Evolutionary conservation across 2,329 filamentous ascomycete genomes (phyloP).

Genomic region (Lachnellula willkommii): DNA sequence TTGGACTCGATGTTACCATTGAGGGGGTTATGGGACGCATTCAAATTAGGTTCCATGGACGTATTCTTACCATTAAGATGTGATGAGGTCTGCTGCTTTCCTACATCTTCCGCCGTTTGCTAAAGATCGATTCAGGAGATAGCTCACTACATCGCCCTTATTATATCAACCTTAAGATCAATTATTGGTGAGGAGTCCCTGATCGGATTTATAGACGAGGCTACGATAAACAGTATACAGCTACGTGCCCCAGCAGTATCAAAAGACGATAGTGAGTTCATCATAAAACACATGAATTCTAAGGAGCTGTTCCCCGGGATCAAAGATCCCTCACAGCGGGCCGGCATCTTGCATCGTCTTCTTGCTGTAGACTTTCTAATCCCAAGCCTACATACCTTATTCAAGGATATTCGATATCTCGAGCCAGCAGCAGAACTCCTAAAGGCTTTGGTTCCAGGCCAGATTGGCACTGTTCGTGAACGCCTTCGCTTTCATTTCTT

Average conservation of each 20-base stretch:
- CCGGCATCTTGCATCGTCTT: neutral
- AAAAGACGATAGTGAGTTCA: constrained; percentile 8
- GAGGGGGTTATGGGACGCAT: constrained; percentile 1
- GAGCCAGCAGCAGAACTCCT: constrained; percentile 33
- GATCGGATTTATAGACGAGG: constrained; percentile 1
- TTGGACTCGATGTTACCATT: constrained; percentile 7
- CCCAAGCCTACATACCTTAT: constrained; percentile 10
- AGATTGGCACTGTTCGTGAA: neutral
- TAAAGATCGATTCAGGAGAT: constrained; percentile 8
- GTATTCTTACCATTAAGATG: constrained; percentile 2
- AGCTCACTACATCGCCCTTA: constrained; percentile 5
- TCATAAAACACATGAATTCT: constrained; percentile 1
- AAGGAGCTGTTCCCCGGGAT: constrained; percentile 7
- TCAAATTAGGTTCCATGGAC: constrained; percentile 5
- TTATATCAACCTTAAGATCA: neutral
- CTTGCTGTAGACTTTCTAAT: constrained; percentile 8
- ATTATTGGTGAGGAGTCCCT: neutral
- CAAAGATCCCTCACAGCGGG: neutral
- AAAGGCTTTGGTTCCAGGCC: neutral
- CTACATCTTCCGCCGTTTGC: neutral
- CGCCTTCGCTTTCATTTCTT: neutral
- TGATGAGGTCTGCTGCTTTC: neutral
- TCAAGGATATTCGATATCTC: constrained; percentile 12
- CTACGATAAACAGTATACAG: constrained; percentile 7
- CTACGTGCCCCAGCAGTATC: constrained; percentile 5